Base-by-base conservation (phyloP, 495 filamentous ascomycete genomes). In the Viridothelium virens region DNA sequence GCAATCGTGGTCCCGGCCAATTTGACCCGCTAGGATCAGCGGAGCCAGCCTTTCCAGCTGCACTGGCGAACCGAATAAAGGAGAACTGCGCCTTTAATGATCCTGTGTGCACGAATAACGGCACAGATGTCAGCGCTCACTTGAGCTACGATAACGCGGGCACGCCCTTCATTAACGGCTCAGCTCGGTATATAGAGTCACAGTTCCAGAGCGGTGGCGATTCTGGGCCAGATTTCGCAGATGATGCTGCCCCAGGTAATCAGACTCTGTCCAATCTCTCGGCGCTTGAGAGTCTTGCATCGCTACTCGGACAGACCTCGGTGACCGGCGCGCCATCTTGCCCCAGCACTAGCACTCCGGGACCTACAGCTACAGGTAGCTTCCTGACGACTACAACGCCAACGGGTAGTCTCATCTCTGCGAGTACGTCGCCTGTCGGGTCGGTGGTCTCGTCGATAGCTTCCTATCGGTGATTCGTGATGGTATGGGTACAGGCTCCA, bases 131-230 rank as follows among this genome's bases (percentile, higher is more conserved):
- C 16, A 18, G 16, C 25, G 48, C 48, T 53, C 48, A 53, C 48
- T 18, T 53, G n/a, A 53, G 48, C 48, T 53, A 53, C 16, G 16
- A 53, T 53, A 53, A 53, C n/a, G 12, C 48, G 48, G 48, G 48
- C 16, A 53, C 48, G 5, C 48, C 48, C n/a, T 53, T 53, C 16
- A 53, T 53, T 18, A 53, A 53, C n/a, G 48, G 2, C 25, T 53
- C 48, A 18, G 48, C 48, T 18, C 48, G 48, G 10, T 53, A 53
- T 53, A 53, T 53, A 11, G 48, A 53, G 48, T 53, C 48, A 53
- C 48, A 53, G 48, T 53, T 53, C 48, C 7, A 53, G 10, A 53
- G 48, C 25, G 48, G 48, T 18, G 48, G 48, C 48, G 25, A 53
- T 53, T 53, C 48, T 53, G 48, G 48, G 25, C 48, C 48, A 18